Evolutionary conservation across 257 asterid genomes (phyloP).

Genomic region (Solanum okadae): DNA sequence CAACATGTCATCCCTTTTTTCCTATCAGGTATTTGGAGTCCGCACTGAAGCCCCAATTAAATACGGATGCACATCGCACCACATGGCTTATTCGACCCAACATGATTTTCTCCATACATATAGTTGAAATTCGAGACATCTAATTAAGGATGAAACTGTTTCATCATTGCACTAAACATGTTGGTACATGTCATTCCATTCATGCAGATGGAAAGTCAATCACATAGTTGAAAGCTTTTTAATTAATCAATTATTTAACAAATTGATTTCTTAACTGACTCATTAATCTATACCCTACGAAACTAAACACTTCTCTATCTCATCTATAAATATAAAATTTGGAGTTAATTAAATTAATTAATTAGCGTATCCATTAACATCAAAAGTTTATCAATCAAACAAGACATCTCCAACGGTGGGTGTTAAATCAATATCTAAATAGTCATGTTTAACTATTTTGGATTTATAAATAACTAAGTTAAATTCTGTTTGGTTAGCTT

Average conservation of each 20-base stretch:
- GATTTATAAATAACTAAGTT: background rate
- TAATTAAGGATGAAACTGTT: no score
- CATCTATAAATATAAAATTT: background rate
- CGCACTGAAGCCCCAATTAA: no score
- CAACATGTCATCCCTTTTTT: no score
- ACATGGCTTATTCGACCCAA: no score
- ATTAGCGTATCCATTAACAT: conserved; percentile 39
- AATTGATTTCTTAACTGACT: conserved; percentile 70
- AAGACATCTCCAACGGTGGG: conserved; percentile 65
- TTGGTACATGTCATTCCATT: background rate
- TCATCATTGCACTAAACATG: no score
- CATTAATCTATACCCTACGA: conserved; percentile 58
- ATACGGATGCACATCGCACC: accelerated
- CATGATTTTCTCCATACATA: no score
- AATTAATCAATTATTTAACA: conserved; percentile 1
- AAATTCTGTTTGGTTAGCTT: background rate
- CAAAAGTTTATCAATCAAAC: conserved; percentile 38
- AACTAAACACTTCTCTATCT: conserved; percentile 23
- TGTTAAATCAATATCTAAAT: conserved; percentile 56
- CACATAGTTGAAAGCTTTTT: conserved; percentile 26
- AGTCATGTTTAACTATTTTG: background rate
- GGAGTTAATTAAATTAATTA: background rate
- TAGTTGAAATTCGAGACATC: no score
- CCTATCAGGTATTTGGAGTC: no score
- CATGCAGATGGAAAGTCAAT: conserved; percentile 62